These are phyloP conservation scores for Cytospora mali DNA, from an alignment of 2,329 filamentous ascomycete genomes.

Conservation along the genomic window DNA sequence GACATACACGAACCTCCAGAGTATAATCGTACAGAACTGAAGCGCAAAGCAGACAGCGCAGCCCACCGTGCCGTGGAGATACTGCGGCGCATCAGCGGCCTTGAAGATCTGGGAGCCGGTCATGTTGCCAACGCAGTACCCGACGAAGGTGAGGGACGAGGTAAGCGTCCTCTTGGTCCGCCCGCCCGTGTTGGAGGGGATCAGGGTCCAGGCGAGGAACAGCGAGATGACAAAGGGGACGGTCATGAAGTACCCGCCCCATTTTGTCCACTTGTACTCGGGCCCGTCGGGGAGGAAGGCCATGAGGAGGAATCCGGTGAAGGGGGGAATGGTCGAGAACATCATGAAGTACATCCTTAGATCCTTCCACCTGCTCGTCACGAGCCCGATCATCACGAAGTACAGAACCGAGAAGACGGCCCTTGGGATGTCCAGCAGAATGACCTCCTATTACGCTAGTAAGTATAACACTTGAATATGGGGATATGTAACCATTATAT, in stretches of 20 bases:
- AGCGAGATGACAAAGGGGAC: slow-evolving; percentile 39
- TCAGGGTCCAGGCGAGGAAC: slow-evolving; percentile 41
- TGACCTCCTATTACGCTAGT: no score
- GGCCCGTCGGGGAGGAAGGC: slow-evolving; percentile 39
- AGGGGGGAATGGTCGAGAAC: slow-evolving; percentile 39
- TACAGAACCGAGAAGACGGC: slow-evolving; percentile 40
- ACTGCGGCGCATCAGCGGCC: slow-evolving; percentile 46
- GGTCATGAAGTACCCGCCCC: slow-evolving; percentile 42
- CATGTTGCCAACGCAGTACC: slow-evolving; percentile 53
- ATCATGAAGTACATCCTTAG: slow-evolving; percentile 44
- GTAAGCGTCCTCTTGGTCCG: slow-evolving; percentile 50
- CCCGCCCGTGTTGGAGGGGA: slow-evolving; percentile 50
- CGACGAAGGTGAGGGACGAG: slow-evolving; percentile 48
- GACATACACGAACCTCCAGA: slow-evolving; percentile 45
- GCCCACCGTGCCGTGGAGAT: slow-evolving; percentile 45
- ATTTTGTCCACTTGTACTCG: slow-evolving; percentile 42
- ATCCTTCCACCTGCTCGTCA: slow-evolving; percentile 39
- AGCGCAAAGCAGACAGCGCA: slow-evolving; percentile 44
- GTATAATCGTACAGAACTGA: slow-evolving; percentile 41
- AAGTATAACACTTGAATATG: no score
- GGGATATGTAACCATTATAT: no score
- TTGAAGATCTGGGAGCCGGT: slow-evolving; percentile 50
- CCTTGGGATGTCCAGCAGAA: slow-evolving; percentile 41
- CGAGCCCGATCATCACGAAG: slow-evolving; percentile 40
- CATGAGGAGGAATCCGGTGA: slow-evolving; percentile 42